Conservation (phyloP, 257 asterid species). For the Echites panduratus region DNA sequence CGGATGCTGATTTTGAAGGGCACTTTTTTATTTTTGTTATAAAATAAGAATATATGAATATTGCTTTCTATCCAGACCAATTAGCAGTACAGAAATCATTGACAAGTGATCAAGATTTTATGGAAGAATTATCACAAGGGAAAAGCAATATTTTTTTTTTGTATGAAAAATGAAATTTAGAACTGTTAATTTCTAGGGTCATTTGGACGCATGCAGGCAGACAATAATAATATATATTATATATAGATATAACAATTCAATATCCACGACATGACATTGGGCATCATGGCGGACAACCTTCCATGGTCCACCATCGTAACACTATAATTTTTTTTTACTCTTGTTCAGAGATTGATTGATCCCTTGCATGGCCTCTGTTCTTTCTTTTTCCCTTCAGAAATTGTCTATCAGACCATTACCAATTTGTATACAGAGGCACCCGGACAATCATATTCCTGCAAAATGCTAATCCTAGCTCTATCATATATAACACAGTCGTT, state of each 20-base stretch:
- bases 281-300: constrained; percentile 1
- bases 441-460: no score
- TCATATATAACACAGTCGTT: no score
- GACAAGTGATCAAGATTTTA: no score
- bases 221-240: neutral
- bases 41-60: no score
- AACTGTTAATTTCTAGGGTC: neutral
- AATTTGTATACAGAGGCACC: no score
- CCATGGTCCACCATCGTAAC: neutral
- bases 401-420: no score
- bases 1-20: constrained; percentile 1
- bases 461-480: no score
- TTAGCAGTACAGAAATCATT: no score
- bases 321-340: neutral
- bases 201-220: neutral
- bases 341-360: neutral
- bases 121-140: no score
- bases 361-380: neutral
- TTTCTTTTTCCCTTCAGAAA: neutral
- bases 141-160: no score
- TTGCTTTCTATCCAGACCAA: no score
- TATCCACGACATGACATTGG: neutral
- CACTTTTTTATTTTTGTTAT: no score
- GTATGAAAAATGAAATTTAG: neutral
- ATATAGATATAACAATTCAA: neutral